A percentile compares a stretch with the other conserved stretches of the same genome.
These are phyloP conservation scores for Pascua guehoae DNA, from an alignment of 1,284 basidiomycete genomes.

Conservation along the genomic window DNA sequence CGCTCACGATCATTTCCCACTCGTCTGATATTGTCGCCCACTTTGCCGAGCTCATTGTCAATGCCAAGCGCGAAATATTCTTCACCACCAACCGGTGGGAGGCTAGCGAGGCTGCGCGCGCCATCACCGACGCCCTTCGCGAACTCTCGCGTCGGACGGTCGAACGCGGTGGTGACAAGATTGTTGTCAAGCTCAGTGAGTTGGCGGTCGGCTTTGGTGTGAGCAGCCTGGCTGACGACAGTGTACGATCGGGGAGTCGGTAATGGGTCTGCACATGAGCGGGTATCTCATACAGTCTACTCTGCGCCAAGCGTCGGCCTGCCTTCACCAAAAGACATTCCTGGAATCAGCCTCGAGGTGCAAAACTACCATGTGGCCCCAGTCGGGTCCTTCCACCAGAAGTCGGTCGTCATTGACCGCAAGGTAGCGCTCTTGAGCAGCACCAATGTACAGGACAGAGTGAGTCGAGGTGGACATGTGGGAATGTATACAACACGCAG, in stretches of 20 bases:
- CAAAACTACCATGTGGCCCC: constrained; percentile 40
- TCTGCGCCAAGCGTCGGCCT: constrained; percentile 8
- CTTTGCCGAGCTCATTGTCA: constrained; percentile 31
- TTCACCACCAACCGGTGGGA: constrained; percentile 41
- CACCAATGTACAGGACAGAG: constrained; percentile 62
- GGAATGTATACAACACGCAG: background rate
- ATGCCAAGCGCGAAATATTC: constrained; percentile 33
- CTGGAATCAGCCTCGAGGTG: constrained; percentile 17
- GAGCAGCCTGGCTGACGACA: background rate
- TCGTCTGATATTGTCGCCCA: constrained; percentile 37
- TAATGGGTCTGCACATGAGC: constrained; percentile 19
- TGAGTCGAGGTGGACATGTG: constrained; percentile 1
- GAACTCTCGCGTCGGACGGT: constrained; percentile 30
- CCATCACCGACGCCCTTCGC: constrained; percentile 28
- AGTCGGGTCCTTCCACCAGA: constrained; percentile 60
- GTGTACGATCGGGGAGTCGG: constrained; percentile 32
- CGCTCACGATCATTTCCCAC: constrained; percentile 32
- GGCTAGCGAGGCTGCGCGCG: constrained; percentile 25
- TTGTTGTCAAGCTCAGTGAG: constrained; percentile 37
- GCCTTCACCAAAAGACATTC: constrained; percentile 16
- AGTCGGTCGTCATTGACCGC: constrained; percentile 68
- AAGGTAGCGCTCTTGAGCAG: constrained; percentile 56
- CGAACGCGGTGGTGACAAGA: constrained; percentile 24
- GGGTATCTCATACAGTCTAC: constrained; percentile 8
- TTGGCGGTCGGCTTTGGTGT: background rate